Conservation (phyloP, 2,329 filamentous ascomycete species). For the Zymoseptoria ardabiliae region DNA sequence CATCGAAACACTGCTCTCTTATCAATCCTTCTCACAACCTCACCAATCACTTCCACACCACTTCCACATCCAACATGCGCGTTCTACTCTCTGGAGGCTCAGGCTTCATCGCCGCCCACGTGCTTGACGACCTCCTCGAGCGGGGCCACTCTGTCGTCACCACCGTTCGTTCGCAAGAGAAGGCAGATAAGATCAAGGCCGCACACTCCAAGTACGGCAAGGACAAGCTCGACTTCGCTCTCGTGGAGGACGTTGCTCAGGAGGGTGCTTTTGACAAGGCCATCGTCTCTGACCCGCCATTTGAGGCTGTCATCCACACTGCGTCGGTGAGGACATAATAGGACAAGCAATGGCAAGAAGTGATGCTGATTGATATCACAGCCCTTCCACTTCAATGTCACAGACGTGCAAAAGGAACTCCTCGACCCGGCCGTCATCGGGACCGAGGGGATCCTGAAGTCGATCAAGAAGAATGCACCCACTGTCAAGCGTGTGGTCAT, state of each 20-base stretch:
- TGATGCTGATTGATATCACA: background rate
- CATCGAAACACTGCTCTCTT: background rate
- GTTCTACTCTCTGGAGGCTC: constrained; percentile 44
- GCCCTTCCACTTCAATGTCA: constrained; percentile 67
- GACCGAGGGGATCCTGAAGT: constrained; percentile 55
- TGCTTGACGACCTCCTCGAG: constrained; percentile 52
- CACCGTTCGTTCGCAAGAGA: constrained; percentile 54
- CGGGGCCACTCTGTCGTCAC: constrained; percentile 53
- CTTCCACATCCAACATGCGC: constrained; percentile 18
- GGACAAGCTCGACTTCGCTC: constrained; percentile 53
- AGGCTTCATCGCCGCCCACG: constrained; percentile 60
- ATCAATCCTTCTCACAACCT: background rate
- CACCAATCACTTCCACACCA: constrained; percentile 2
- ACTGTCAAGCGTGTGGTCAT: constrained; percentile 66
- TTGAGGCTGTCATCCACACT: constrained; percentile 68
- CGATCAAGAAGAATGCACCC: constrained; percentile 54
- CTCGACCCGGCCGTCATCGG: constrained; percentile 57
- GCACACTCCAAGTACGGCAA: constrained; percentile 46
- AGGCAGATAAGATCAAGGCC: constrained; percentile 53
- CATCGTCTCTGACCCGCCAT: constrained; percentile 54
- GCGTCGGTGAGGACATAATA: constrained; percentile 42
- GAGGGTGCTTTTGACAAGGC: constrained; percentile 60
- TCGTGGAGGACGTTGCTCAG: constrained; percentile 66
- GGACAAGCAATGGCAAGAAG: background rate
- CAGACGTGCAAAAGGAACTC: constrained; percentile 59